Percentiles rank a stretch among this genome's conserved stretches.
phyloP scores from a whole-genome alignment of 768 basidiomycete species.

The Auriscalpium orientale region DNA sequence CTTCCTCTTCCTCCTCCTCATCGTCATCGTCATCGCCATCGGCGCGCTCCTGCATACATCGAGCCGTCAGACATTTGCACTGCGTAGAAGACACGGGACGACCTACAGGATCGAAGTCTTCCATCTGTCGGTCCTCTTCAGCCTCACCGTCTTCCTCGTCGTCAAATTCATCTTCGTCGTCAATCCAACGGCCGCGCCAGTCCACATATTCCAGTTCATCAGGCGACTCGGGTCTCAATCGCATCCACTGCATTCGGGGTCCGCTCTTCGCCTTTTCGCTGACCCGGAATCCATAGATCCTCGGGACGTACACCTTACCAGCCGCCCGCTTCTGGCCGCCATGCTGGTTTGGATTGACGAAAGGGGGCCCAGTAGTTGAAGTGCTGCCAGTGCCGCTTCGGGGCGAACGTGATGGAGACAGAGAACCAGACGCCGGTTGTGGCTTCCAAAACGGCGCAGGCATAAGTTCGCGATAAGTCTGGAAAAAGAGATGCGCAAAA shows the following conservation, averaged over 20 bases:
- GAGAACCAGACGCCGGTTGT: conserved; percentile 39
- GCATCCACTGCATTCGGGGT: conserved; percentile 95
- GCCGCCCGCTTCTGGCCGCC: conserved; percentile 85
- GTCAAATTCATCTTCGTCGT: conserved; percentile 64
- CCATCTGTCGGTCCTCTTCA: conserved; percentile 65
- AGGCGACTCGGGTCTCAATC: conserved; percentile 74
- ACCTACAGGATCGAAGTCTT: conserved; percentile 78
- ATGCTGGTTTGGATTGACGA: conserved; percentile 82
- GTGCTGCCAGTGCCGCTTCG: conserved; percentile 42
- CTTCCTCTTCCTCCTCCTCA: conserved; percentile 48
- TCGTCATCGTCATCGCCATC: conserved; percentile 44
- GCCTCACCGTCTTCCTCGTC: conserved; percentile 36
- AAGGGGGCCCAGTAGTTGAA: conserved; percentile 42
- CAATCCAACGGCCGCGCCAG: conserved; percentile 86
- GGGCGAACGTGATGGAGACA: conserved; percentile 50
- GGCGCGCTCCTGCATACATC: conserved; percentile 27
- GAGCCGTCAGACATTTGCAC: not conserved
- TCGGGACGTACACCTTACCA: conserved; percentile 81
- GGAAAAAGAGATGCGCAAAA: conserved; percentile 97
- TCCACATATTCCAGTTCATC: conserved; percentile 84
- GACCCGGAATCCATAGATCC: conserved; percentile 97
- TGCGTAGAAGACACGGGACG: not conserved
- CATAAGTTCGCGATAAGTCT: conserved; percentile 92
- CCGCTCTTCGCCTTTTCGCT: conserved; percentile 92
- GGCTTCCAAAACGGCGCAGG: conserved; percentile 89